Evolutionary conservation across 2,329 filamentous ascomycete genomes (phyloP).

Genomic region (Aspergillus neoniger): DNA sequence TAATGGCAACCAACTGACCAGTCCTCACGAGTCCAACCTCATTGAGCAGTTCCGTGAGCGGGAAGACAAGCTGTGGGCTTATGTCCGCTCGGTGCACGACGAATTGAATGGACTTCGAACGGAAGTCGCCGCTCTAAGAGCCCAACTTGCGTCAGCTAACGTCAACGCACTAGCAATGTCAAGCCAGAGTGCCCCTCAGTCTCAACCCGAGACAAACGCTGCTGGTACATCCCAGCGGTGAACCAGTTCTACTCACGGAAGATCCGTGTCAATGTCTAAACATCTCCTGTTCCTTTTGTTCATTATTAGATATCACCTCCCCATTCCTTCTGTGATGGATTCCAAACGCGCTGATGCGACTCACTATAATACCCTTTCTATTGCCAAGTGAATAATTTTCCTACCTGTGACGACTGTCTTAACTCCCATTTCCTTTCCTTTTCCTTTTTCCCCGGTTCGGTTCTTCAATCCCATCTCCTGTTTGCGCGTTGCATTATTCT

Average conservation of each 20-base stretch:
- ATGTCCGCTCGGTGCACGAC: slow-evolving; percentile 46
- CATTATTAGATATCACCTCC: slow-evolving; percentile 1
- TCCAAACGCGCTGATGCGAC: neutral
- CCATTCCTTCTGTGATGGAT: neutral
- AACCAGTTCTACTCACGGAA: neutral
- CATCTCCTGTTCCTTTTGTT: neutral
- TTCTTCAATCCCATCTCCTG: neutral
- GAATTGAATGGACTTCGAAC: slow-evolving; percentile 43
- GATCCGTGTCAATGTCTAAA: neutral
- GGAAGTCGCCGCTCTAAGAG: slow-evolving; percentile 44
- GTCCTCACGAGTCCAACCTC: slow-evolving; percentile 26
- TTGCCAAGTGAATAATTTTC: neutral
- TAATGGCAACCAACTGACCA: slow-evolving; percentile 20
- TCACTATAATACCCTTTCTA: slow-evolving; percentile 8
- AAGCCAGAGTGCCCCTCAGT: slow-evolving; percentile 16
- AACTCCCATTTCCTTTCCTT: neutral
- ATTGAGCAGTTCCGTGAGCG: slow-evolving; percentile 36
- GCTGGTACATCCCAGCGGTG: slow-evolving; percentile 20
- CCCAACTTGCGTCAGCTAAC: slow-evolving; percentile 41
- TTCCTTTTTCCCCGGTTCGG: neutral
- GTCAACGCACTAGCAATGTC: slow-evolving; percentile 25
- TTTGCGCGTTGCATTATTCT: neutral
- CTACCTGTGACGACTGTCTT: neutral
- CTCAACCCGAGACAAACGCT: slow-evolving; percentile 17
- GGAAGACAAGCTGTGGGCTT: slow-evolving; percentile 47